These are phyloP conservation scores for Chloris gayana DNA, from an alignment of 176 grass and related monocot species.

Conservation along the genomic window DNA sequence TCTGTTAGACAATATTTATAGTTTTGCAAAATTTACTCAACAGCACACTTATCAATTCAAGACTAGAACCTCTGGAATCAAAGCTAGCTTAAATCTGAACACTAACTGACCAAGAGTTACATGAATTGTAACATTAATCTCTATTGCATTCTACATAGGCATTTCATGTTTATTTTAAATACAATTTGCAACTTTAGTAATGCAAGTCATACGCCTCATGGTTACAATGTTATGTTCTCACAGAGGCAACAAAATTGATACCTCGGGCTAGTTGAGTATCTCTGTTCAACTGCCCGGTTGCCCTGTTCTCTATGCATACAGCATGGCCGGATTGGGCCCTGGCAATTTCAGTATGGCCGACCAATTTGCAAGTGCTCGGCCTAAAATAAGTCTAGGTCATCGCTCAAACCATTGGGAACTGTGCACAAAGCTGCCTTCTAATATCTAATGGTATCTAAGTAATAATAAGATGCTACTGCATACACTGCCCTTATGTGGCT, in stretches of 20 bases:
- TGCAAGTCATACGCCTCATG: not conserved
- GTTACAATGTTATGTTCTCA: not conserved
- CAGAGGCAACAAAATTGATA: constrained; percentile 15
- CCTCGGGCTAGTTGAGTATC: not conserved
- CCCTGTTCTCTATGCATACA: not conserved
- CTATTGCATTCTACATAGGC: not conserved
- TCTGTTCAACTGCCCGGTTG: not conserved
- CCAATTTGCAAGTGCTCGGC: not conserved
- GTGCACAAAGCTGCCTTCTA: not conserved
- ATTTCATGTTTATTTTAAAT: not conserved
- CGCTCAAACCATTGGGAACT: not conserved
- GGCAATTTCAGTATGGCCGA: not conserved
- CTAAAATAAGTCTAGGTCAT: not conserved
- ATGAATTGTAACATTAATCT: not conserved
- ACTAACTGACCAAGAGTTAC: not conserved
- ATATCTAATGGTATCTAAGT: constrained; percentile 19
- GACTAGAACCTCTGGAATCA: no score
- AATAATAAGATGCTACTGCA: constrained; percentile 17
- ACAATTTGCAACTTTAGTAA: not conserved
- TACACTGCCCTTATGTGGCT: constrained; percentile 27
- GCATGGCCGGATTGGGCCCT: not conserved
- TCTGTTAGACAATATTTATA: no score
- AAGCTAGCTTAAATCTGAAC: not conserved
- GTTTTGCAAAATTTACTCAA: no score
- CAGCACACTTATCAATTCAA: no score